Evolutionary conservation across 768 basidiomycete genomes (phyloP).

Genomic region (Leccinum variicolor): DNA sequence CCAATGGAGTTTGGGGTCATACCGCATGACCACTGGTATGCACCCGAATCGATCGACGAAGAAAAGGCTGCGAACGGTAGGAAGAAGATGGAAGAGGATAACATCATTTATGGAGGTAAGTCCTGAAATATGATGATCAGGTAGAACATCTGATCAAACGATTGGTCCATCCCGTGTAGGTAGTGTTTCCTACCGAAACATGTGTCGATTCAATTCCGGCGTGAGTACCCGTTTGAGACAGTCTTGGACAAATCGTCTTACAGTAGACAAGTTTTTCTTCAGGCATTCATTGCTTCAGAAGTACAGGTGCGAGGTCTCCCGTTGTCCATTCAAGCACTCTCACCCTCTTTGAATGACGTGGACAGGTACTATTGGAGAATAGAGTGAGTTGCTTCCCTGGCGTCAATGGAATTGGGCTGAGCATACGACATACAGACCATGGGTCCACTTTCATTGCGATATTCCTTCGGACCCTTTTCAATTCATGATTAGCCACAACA

Average conservation of each 20-base stretch:
- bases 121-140: background rate
- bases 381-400: constrained; percentile 21
- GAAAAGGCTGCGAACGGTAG: constrained; percentile 49
- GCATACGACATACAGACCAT: constrained; percentile 34
- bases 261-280: constrained; percentile 47
- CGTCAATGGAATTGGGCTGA: constrained; percentile 35
- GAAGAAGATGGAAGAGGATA: constrained; percentile 47
- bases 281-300: constrained; percentile 26
- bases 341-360: background rate
- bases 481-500: constrained; percentile 54
- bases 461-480: constrained; percentile 47
- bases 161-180: background rate
- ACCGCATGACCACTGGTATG: constrained; percentile 60
- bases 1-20: constrained; percentile 58
- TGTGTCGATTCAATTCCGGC: constrained; percentile 76
- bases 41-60: constrained; percentile 74
- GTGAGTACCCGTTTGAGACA: constrained; percentile 33
- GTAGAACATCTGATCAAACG: background rate
- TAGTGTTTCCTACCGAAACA: constrained; percentile 52
- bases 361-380: constrained; percentile 30
- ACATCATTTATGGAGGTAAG: constrained; percentile 49
- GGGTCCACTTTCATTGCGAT: constrained; percentile 54
- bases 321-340: background rate
- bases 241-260: background rate
- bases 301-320: constrained; percentile 24